These are phyloP conservation scores for Boletellus ananas DNA, from an alignment of 768 basidiomycete genomes.

Conservation along the genomic window DNA sequence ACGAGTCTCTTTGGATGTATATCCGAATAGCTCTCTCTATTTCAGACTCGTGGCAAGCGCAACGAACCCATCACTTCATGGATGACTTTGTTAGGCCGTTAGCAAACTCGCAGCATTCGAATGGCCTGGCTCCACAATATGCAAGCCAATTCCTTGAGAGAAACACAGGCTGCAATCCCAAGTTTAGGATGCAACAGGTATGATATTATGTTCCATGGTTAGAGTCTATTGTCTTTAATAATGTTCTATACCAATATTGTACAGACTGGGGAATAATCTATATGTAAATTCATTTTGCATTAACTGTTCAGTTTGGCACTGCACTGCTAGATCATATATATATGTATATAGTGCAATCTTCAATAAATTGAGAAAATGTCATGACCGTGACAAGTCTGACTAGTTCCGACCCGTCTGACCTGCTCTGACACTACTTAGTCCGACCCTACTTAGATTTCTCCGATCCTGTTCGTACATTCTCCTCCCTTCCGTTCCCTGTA, in stretches of 20 bases:
- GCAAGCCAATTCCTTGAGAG: constrained; percentile 13
- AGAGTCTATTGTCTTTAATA: not conserved
- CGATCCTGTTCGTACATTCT: no score
- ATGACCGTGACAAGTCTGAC: no score
- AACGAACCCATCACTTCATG: constrained; percentile 7
- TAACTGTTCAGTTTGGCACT: no score
- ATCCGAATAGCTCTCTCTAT: constrained; percentile 3
- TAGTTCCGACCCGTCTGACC: no score
- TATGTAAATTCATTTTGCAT: no score
- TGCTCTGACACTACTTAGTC: no score
- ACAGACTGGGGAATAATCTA: no score
- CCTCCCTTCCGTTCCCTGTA: no score
- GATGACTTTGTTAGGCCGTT: constrained; percentile 19
- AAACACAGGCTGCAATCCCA: not conserved
- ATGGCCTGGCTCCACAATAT: not conserved
- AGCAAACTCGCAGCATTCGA: not conserved
- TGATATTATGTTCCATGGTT: not conserved
- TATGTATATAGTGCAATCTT: no score
- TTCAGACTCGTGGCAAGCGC: not conserved
- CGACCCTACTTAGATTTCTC: no score
- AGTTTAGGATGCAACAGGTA: not conserved
- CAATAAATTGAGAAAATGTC: no score
- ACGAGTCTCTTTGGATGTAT: constrained; percentile 67
- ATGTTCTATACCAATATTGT: not conserved
- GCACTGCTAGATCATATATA: not conserved